These are phyloP conservation scores for Orbilia blumenaviensis DNA, from an alignment of 2,329 filamentous ascomycete species.

Conservation along the genomic window DNA sequence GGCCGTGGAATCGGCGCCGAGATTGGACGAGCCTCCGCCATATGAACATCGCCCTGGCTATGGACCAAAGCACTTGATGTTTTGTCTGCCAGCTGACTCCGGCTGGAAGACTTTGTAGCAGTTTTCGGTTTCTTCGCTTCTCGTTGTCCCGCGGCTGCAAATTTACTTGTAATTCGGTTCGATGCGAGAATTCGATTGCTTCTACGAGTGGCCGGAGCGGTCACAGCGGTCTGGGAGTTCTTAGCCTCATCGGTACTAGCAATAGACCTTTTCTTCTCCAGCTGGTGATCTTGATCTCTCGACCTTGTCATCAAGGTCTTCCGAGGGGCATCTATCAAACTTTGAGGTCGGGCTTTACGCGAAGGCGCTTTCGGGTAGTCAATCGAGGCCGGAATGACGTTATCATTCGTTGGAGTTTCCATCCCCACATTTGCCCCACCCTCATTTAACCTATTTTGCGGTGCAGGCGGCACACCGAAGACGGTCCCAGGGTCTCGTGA, in stretches of 20 bases:
- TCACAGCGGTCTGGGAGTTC: slow-evolving; percentile 56
- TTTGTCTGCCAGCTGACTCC: slow-evolving; percentile 53
- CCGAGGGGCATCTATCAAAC: slow-evolving; percentile 53
- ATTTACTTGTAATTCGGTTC: slow-evolving; percentile 58
- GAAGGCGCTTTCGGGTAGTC: slow-evolving; percentile 56
- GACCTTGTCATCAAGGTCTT: slow-evolving; percentile 53
- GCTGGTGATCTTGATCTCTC: slow-evolving; percentile 42
- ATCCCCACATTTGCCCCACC: slow-evolving; percentile 59
- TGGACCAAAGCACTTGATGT: slow-evolving; percentile 44
- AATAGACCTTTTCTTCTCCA: slow-evolving; percentile 53
- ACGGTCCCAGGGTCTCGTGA: slow-evolving; percentile 62
- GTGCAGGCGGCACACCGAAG: slow-evolving; percentile 62
- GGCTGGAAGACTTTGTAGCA: slow-evolving; percentile 58
- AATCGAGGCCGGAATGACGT: slow-evolving; percentile 53
- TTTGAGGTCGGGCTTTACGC: slow-evolving; percentile 57
- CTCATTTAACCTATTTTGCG: slow-evolving; percentile 62
- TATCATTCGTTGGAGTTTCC: slow-evolving; percentile 64
- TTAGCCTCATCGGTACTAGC: slow-evolving; percentile 53
- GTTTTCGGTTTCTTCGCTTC: slow-evolving; percentile 59
- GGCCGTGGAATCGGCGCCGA: slow-evolving; percentile 61
- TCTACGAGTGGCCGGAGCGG: slow-evolving; percentile 56
- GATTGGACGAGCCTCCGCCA: slow-evolving; percentile 56
- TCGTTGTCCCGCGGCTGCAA: slow-evolving; percentile 58
- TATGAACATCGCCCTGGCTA: slow-evolving; percentile 52
- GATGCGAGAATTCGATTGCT: slow-evolving; percentile 57